Percentiles rank a stretch among this genome's conserved stretches.
Evolutionary conservation across 345 rosid genomes (phyloP).

Genomic region (Bruguiera sexangula): DNA sequence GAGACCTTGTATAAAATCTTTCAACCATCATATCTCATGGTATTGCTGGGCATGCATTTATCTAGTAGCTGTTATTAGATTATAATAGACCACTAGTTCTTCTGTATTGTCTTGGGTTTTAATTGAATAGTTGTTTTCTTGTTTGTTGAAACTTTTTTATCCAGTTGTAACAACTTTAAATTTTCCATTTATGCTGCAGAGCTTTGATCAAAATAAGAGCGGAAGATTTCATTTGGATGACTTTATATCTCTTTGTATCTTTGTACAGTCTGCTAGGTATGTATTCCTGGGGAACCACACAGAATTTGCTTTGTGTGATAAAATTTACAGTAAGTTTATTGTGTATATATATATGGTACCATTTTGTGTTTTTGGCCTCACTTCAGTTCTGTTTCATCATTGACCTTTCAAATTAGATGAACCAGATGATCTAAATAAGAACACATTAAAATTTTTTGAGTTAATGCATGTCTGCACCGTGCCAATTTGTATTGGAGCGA

Average conservation of each 20-base stretch:
- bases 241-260: slow-evolving; percentile 68
- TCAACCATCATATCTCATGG: slow-evolving; percentile 8
- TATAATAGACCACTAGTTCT: background rate
- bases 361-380: background rate
- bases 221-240: slow-evolving; percentile 62
- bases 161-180: background rate
- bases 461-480: background rate
- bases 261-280: slow-evolving; percentile 63
- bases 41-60: background rate
- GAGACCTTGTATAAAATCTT: background rate
- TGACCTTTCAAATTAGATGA: background rate
- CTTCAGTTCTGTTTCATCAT: background rate
- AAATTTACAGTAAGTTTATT: background rate
- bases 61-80: background rate
- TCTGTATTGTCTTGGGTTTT: background rate
- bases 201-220: slow-evolving; percentile 59
- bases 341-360: background rate
- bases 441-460: background rate
- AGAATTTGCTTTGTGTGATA: background rate
- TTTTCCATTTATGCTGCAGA: slow-evolving; percentile 32
- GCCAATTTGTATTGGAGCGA: background rate
- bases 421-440: background rate
- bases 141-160: background rate
- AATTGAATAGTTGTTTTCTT: background rate
- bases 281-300: slow-evolving; percentile 3